Percentiles rank a stretch among this genome's conserved stretches.
These are phyloP conservation scores for Tetrahymena borealis DNA, from an alignment of 73 alveolate species.

Conservation along the genomic window DNA sequence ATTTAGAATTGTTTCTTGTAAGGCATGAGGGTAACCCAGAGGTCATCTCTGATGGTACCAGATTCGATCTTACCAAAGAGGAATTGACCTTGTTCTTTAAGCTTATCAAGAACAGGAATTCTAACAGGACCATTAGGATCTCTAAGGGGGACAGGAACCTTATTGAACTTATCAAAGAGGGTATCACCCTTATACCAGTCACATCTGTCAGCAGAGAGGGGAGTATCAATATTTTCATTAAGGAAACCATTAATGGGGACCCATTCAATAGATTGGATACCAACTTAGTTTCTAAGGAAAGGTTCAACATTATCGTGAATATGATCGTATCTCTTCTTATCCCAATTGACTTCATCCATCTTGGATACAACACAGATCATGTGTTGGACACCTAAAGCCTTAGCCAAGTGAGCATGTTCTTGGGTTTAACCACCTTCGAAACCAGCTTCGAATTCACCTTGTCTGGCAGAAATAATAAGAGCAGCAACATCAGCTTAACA, in stretches of 20 bases:
- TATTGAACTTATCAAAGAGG: conserved; percentile 86
- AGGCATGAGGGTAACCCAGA: conserved; percentile 41
- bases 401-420: conserved; percentile 97
- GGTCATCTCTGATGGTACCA: conserved; percentile 46
- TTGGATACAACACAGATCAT: conserved; percentile 94
- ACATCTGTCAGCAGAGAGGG: conserved; percentile 61
- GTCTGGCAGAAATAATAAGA: conserved; percentile 89
- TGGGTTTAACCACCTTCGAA: conserved; percentile 99
- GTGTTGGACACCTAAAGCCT: conserved; percentile 90
- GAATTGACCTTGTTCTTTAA: conserved; percentile 37
- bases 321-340: conserved; percentile 77
- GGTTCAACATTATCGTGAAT: conserved; percentile 8
- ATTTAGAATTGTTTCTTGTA: conserved; percentile 29
- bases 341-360: conserved; percentile 99
- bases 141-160: conserved; percentile 82
- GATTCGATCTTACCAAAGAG: conserved; percentile 54
- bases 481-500: conserved; percentile 98
- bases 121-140: conserved; percentile 94
- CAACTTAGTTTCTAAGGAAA: conserved; percentile 22
- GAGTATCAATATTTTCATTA: conserved; percentile 86
- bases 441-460: conserved; percentile 99
- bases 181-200: conserved; percentile 97
- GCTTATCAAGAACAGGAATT: conserved; percentile 51
- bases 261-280: conserved; percentile 15
- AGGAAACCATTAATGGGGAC: conserved; percentile 95